Evolutionary conservation across 495 filamentous ascomycete species (phyloP).

Genomic region (Cercophora samala): DNA sequence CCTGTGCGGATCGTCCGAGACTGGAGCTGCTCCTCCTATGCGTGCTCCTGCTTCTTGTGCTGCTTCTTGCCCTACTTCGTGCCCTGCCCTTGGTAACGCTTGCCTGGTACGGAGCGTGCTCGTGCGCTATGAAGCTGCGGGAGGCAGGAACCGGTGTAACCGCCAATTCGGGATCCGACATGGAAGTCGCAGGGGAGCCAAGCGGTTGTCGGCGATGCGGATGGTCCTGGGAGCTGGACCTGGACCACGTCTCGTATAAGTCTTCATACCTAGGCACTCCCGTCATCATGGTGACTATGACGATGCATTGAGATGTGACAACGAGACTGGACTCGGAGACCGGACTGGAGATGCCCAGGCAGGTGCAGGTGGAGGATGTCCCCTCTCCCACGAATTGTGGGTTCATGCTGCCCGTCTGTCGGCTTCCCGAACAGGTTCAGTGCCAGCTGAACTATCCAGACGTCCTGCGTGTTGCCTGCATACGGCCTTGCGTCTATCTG

Average conservation of each 20-base stretch:
- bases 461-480: background rate
- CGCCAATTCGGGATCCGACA: conserved; percentile 24
- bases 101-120: conserved; percentile 2
- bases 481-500: conserved; percentile 1
- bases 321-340: background rate
- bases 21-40: conserved; percentile 8
- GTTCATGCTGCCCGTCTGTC: background rate
- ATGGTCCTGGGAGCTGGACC: background rate
- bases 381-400: background rate
- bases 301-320: background rate
- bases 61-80: conserved; percentile 1
- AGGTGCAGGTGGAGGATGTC: background rate
- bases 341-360: background rate
- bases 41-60: background rate
- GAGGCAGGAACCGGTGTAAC: conserved; percentile 29
- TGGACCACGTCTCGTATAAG: conserved; percentile 15
- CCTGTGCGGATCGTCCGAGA: conserved; percentile 26
- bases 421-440: conserved; percentile 4
- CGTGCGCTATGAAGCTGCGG: background rate
- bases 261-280: background rate
- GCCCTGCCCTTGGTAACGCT: background rate
- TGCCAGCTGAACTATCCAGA: background rate
- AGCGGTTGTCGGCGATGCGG: conserved; percentile 10
- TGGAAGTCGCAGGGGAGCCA: conserved; percentile 17
- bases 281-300: too few relatives aligned